Evolutionary conservation across 805 yeast genomes (phyloP).

Genomic region (Wickerhamomyces pijperi): DNA sequence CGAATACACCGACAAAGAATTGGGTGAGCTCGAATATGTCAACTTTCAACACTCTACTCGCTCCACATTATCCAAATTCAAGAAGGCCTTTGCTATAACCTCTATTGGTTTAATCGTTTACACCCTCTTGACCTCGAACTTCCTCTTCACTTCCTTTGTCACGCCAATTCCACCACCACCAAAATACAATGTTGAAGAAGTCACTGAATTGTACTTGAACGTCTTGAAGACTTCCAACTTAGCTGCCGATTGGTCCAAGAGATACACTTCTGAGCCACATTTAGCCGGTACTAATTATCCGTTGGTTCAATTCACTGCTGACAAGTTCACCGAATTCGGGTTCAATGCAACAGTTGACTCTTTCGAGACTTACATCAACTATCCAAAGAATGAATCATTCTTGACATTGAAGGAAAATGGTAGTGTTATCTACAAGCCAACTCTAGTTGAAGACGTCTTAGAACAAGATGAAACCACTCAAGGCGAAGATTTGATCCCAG

Average conservation of each 20-base stretch:
- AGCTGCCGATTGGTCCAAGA: constrained; percentile 43
- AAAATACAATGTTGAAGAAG: background rate
- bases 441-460: constrained; percentile 40
- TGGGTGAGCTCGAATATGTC: background rate
- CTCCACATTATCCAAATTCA: background rate
- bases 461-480: constrained; percentile 35
- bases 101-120: background rate
- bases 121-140: background rate
- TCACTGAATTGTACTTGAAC: constrained; percentile 14
- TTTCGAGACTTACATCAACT: constrained; percentile 52
- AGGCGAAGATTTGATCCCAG: constrained; percentile 42
- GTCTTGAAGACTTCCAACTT: constrained; percentile 18
- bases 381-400: constrained; percentile 47
- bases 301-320: constrained; percentile 47
- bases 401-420: constrained; percentile 3
- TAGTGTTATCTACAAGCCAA: constrained; percentile 35
- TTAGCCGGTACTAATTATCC: constrained; percentile 43
- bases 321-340: constrained; percentile 51
- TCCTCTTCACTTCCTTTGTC: background rate
- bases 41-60: background rate
- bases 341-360: constrained; percentile 39
- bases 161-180: background rate
- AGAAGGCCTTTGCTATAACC: background rate
- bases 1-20: no score
- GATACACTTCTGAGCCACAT: constrained; percentile 43